phyloP scores from a whole-genome alignment of 1,284 basidiomycete species.

The Peniophora sp. region DNA sequence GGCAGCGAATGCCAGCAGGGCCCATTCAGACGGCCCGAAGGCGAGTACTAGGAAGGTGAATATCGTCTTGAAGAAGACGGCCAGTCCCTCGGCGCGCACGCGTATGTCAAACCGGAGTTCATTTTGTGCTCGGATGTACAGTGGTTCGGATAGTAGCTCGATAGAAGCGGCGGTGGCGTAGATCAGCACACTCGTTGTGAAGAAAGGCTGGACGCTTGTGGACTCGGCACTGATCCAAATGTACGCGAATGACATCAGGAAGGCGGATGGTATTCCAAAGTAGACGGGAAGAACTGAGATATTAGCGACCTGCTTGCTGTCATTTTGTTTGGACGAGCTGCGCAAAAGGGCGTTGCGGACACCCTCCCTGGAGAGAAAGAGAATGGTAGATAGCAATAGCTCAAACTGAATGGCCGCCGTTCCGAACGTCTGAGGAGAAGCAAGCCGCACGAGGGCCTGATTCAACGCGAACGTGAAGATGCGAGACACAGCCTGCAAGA shows the following conservation, averaged over 20 bases:
- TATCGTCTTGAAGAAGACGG: slow-evolving; percentile 69
- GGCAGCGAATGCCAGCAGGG: slow-evolving; percentile 74
- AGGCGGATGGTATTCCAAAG: slow-evolving; percentile 22
- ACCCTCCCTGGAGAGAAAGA: slow-evolving; percentile 90
- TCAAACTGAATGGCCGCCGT: slow-evolving; percentile 85
- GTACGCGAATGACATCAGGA: slow-evolving; percentile 20
- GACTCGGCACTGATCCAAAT: slow-evolving; percentile 15
- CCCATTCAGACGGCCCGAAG: slow-evolving; percentile 38
- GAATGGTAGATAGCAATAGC: slow-evolving; percentile 78
- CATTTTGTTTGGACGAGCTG: slow-evolving; percentile 10
- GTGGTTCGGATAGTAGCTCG: slow-evolving; percentile 79
- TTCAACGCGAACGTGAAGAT: slow-evolving; percentile 85
- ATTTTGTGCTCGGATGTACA: slow-evolving; percentile 75
- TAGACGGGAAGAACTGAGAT: slow-evolving; percentile 17
- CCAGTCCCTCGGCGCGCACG: slow-evolving; percentile 77
- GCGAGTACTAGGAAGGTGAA: slow-evolving; percentile 61
- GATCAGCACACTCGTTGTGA: slow-evolving; percentile 52
- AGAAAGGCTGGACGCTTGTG: slow-evolving; percentile 49
- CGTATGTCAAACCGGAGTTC: slow-evolving; percentile 59
- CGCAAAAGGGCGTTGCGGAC: slow-evolving; percentile 76
- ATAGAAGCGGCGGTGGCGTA: slow-evolving; percentile 70
- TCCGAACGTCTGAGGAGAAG: slow-evolving; percentile 82
- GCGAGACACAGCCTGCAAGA: slow-evolving; percentile 80
- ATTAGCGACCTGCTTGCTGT: not conserved
- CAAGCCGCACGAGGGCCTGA: slow-evolving; percentile 79